Evolutionary conservation across 768 basidiomycete genomes (phyloP), one percentile per base, ranked within the genome.

Genomic region (Coprinopsis strossmayeri): DNA sequence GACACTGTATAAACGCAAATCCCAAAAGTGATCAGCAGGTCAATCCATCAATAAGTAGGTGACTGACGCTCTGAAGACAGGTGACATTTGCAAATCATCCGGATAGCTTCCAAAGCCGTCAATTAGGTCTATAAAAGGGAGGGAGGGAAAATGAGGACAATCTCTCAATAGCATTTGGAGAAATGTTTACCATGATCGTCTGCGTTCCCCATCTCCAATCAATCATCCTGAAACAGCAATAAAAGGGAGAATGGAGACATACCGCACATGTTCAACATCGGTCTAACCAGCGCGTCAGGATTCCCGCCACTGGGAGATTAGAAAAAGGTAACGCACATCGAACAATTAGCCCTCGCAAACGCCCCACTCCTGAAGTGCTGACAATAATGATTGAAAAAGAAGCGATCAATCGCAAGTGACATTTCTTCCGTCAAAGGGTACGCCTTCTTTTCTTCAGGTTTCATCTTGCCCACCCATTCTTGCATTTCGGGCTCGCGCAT

Each of bases 361-460:
- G 91, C 92, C 4, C 92, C 91, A 45, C 80, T 81, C 51, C 92
- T 78, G 68, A 95, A 97, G 39, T 72, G 65, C 43, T 84, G 77
- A 58, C 92, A 95, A 64, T 96, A 96, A 57, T 94, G 92, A 51
- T 84, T 88, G 71, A 94, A 95, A 62, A 84, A 84, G 61, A 87
- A 92, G 34, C 92, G 75, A 60, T 96, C 92, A 35, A 97, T 81
- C 5, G 88, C 84, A 3, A 70, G 57, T 41, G 67, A 65, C 55
- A 97, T 87, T 56, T 90, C 89, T 1, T 79, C 73, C 0, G 84
- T 84, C 7, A 96, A 61, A 1, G 71, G 73, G 53, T 69, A 79
- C 1, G 54, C 54, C 51, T 78, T 72, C 69, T 87, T 91, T 30
- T 70, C 70, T 15, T 81, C 69, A 1, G 75, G 63, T 54, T 82